These are phyloP conservation scores for Penicillium concentricum DNA, from an alignment of 2,329 filamentous ascomycete genomes.

Conservation along the genomic window DNA sequence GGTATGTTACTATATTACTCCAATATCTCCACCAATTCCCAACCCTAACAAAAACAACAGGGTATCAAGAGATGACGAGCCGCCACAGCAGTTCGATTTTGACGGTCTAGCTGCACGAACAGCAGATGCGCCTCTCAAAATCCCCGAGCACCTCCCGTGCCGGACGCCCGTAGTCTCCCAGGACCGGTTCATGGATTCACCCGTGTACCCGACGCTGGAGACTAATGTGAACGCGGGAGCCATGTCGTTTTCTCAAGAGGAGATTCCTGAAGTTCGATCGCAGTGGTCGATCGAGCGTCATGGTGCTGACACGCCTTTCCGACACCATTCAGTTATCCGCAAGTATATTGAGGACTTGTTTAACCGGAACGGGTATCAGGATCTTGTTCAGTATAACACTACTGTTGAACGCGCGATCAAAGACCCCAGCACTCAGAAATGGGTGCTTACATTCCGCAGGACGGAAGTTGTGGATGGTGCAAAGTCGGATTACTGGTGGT, in stretches of 20 bases:
- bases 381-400: conserved; percentile 50
- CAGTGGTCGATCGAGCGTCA: conserved; percentile 49
- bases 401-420: conserved; percentile 57
- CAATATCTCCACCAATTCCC: not conserved
- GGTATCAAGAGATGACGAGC: conserved; percentile 34
- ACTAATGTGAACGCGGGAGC: conserved; percentile 61
- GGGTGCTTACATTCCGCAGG: conserved; percentile 54
- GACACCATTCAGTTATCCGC: conserved; percentile 59
- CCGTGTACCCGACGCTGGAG: conserved; percentile 63
- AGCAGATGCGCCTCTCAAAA: conserved; percentile 50
- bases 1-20: conserved; percentile 43
- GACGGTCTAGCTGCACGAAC: conserved; percentile 49
- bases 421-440: conserved; percentile 52
- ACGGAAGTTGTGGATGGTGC: conserved; percentile 19
- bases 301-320: conserved; percentile 59
- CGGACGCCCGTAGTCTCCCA: conserved; percentile 43
- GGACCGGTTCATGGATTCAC: conserved; percentile 57
- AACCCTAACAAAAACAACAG: conserved; percentile 15
- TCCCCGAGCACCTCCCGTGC: conserved; percentile 52
- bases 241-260: conserved; percentile 62
- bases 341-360: conserved; percentile 58
- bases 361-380: conserved; percentile 53
- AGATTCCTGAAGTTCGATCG: conserved; percentile 49
- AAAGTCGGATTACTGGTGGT: conserved; percentile 60
- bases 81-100: conserved; percentile 48